Evolutionary conservation across 768 basidiomycete genomes (phyloP).

Genomic region (Suillus cothurnatus): DNA sequence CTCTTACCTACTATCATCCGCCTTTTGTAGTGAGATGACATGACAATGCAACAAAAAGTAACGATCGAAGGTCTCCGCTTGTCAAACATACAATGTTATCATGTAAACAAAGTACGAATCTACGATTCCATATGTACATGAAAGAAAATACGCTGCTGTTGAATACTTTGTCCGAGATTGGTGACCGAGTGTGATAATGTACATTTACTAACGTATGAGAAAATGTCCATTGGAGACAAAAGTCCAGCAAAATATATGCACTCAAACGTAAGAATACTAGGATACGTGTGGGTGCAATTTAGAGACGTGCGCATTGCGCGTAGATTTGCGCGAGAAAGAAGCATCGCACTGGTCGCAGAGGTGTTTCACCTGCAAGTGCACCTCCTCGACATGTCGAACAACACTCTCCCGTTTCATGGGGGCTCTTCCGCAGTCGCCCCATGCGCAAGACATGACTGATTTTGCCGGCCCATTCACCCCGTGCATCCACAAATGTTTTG

Average conservation of each 20-base stretch:
- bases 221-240: not conserved
- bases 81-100: not conserved
- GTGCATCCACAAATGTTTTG: slow-evolving; percentile 27
- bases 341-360: slow-evolving; percentile 23
- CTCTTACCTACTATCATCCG: too few species aligned
- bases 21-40: too few species aligned
- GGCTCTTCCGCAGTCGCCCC: slow-evolving; percentile 17
- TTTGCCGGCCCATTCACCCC: slow-evolving; percentile 23
- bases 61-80: too few species aligned
- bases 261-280: not conserved
- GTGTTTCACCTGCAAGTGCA: slow-evolving; percentile 22
- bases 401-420: slow-evolving; percentile 32
- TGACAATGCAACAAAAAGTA: too few species aligned
- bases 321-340: slow-evolving; percentile 28
- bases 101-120: not conserved
- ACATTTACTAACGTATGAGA: not conserved
- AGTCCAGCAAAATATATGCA: not conserved
- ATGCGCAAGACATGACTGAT: slow-evolving; percentile 15
- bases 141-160: not conserved
- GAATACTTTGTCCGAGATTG: not conserved
- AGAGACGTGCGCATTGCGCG: slow-evolving; percentile 18
- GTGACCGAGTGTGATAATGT: not conserved
- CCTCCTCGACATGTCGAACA: slow-evolving; percentile 27
- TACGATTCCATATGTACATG: not conserved
- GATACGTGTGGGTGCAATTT: not conserved